phyloP scores from a whole-genome alignment of 2,329 filamentous ascomycete genomes.

The Claviceps sp. region DNA sequence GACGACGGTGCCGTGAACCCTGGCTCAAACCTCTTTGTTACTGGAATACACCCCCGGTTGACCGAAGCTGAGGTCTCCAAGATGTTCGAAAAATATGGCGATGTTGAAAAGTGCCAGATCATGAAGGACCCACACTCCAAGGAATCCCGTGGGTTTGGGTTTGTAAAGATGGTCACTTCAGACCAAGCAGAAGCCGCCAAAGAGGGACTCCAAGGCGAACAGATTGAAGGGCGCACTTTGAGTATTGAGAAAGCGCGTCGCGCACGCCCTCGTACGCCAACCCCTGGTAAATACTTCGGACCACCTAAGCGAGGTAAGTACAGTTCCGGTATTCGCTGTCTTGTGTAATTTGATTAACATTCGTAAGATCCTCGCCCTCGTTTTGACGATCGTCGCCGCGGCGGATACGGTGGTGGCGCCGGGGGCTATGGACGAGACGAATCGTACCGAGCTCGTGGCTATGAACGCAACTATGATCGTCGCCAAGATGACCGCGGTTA shows the following conservation, averaged over 20 bases:
- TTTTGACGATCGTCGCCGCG: conserved; percentile 51
- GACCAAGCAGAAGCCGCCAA: conserved; percentile 95
- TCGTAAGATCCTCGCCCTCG: conserved; percentile 25
- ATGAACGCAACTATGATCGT: conserved; percentile 29
- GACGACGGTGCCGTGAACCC: conserved; percentile 80
- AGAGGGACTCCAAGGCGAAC: conserved; percentile 88
- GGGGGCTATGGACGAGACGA: conserved; percentile 38
- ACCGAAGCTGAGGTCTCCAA: conserved; percentile 82
- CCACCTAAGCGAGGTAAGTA: conserved; percentile 87
- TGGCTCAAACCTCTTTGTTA: conserved; percentile 97
- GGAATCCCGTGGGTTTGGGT: conserved; percentile 96
- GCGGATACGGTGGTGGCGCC: conserved; percentile 38
- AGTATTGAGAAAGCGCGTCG: conserved; percentile 99
- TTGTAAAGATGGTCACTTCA: conserved; percentile 95
- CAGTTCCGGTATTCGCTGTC: background rate
- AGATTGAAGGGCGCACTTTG: conserved; percentile 86
- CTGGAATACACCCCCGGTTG: conserved; percentile 88
- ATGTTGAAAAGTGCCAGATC: conserved; percentile 98
- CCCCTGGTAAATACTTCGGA: conserved; percentile 97
- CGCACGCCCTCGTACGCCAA: conserved; percentile 86
- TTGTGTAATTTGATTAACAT: background rate
- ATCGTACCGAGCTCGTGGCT: conserved; percentile 41
- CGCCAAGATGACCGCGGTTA: conserved; percentile 32
- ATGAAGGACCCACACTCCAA: conserved; percentile 98
- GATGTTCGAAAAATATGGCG: conserved; percentile 96